Percentiles rank a stretch among this genome's conserved stretches.
Evolutionary conservation across 2,329 filamentous ascomycete genomes (phyloP).

Genomic region (Claviceps paspali): DNA sequence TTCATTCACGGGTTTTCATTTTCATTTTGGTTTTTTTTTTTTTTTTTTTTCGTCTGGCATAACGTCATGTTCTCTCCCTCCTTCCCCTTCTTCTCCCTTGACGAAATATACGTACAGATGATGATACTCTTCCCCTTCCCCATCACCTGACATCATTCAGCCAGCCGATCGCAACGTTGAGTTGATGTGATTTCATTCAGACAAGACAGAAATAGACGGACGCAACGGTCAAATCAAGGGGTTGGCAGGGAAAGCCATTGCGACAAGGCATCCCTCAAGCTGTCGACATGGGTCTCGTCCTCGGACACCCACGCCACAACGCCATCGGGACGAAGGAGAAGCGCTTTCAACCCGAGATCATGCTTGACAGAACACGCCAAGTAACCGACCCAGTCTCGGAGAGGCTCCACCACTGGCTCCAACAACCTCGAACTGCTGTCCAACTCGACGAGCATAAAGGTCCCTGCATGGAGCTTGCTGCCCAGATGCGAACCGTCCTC

Average conservation of each 20-base stretch:
- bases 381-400: background rate
- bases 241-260: background rate
- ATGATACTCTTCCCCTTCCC: too few species aligned
- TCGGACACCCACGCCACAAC: background rate
- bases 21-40: too few species aligned
- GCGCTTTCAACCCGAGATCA: background rate
- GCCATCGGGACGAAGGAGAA: background rate
- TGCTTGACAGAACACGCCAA: background rate
- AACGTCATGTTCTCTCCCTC: too few species aligned
- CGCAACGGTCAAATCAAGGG: too few species aligned
- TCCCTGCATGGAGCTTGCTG: constrained; percentile 11
- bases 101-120: too few species aligned
- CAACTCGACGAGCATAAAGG: background rate
- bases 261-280: background rate
- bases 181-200: too few species aligned
- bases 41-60: too few species aligned
- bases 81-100: too few species aligned
- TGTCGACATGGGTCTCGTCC: background rate
- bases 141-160: too few species aligned
- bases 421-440: background rate
- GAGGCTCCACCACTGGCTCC: background rate
- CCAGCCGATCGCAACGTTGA: too few species aligned
- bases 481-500: constrained; percentile 15
- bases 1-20: too few species aligned
- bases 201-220: too few species aligned